Evolutionary conservation across 192 early-diverging fungal species (phyloP).

Genomic region (Mortierella antarctica): DNA sequence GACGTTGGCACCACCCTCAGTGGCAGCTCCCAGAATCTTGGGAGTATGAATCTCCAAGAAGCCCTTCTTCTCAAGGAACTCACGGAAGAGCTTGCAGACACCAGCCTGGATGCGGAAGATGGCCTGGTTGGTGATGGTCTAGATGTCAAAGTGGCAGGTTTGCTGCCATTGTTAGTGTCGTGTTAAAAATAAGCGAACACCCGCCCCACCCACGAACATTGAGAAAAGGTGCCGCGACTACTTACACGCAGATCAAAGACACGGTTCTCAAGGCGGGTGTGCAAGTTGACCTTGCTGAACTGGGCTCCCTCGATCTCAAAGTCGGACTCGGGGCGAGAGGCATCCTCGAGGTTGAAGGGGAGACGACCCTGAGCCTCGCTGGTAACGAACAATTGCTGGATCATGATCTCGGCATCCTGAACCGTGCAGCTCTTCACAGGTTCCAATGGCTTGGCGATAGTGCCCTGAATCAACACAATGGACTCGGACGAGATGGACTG

Average conservation of each 20-base stretch:
- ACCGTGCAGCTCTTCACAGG: conserved; percentile 94
- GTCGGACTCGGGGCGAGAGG: conserved; percentile 84
- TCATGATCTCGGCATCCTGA: conserved; percentile 89
- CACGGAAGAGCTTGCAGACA: conserved; percentile 94
- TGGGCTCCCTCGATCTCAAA: conserved; percentile 73
- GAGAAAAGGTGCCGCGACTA: neutral
- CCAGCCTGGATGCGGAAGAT: conserved; percentile 98
- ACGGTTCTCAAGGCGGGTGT: conserved; percentile 96
- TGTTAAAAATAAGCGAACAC: neutral
- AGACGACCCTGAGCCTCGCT: conserved; percentile 80
- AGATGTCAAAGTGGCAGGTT: neutral
- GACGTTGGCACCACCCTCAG: conserved; percentile 98
- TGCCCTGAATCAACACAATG: conserved; percentile 88
- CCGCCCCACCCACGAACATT: neutral
- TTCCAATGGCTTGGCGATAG: conserved; percentile 80
- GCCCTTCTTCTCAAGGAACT: conserved; percentile 81
- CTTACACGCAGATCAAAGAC: conserved; percentile 90
- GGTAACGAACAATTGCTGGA: conserved; percentile 73
- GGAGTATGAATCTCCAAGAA: conserved; percentile 99
- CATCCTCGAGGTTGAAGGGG: conserved; percentile 94
- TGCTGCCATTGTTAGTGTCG: neutral
- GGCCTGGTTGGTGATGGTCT: conserved; percentile 95
- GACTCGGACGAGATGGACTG: conserved; percentile 79
- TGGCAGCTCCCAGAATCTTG: conserved; percentile 92
- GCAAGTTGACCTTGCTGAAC: conserved; percentile 82